Evolutionary conservation across 2,329 filamentous ascomycete species (phyloP), one percentile per base, ranked within the genome.

Genomic region (Sordariomycetes sp.): DNA sequence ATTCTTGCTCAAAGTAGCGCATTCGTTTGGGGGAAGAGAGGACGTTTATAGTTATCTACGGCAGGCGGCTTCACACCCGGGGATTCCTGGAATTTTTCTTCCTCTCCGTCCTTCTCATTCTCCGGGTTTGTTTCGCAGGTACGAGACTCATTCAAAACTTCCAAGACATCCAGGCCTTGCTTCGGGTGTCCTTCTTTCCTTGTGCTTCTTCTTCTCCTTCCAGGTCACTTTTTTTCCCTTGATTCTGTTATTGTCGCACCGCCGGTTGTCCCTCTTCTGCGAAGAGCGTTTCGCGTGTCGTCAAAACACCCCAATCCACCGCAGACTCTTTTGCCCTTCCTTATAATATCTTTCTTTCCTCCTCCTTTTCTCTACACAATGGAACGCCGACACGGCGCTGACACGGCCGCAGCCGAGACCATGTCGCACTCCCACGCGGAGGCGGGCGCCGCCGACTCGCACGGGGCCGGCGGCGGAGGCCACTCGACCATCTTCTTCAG

Each of bases 401-500:
- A 28, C 28, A 52, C 28, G 32, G 22, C 46, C 25, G 28, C 25
- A 25, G 55, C 55, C 48, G 50, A 34, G 16, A 53, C 54, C 34
- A 50, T 50, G 46, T 20, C n/a, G 7, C 46, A 50, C 46, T 46
- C 40, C 16, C 5, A 24, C 3, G 28, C 28, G 28, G 28, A 32
- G 8, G 28, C 28, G 28, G 18, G 14, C 20, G 8, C 20, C 46
- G 34, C 35, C 24, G 50, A 35, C 40, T 28, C 54, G n/a, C 37
- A 25, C 55, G 43, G 16, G 43, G 52, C 10, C 46, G 50, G 28
- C 32, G n/a, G 40, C 48, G 35, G n/a, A 25, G 55, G 37, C 55
- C 55, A 57, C 48, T 52, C 48, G 24, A 73, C 76, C 66, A 69
- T 80, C 63, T 94, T 94, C 78, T 85, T 85, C 63, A 81, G 71